phyloP scores from a whole-genome alignment of 2,329 filamentous ascomycete species.

The Talaromyces atroroseus region DNA sequence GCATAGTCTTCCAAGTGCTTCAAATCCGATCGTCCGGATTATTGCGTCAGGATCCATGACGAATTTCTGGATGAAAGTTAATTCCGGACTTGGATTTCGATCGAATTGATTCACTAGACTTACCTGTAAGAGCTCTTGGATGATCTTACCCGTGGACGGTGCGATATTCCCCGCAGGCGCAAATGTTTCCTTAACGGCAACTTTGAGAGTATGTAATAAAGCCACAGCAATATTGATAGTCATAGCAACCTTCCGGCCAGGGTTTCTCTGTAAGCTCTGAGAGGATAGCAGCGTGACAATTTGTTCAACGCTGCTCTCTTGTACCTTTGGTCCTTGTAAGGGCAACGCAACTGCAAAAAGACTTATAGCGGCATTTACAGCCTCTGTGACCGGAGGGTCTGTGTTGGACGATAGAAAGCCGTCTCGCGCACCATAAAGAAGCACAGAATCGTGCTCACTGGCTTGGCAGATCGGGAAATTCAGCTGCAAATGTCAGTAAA shows the following conservation, averaged over 20 bases:
- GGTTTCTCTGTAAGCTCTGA: slow-evolving; percentile 72
- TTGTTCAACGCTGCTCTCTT: slow-evolving; percentile 93
- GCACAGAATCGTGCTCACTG: slow-evolving; percentile 81
- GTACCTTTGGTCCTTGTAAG: slow-evolving; percentile 81
- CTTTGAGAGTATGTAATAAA: slow-evolving; percentile 71
- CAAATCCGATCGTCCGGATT: slow-evolving; percentile 77
- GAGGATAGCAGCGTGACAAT: slow-evolving; percentile 84
- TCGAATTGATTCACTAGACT: background rate
- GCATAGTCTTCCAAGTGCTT: slow-evolving; percentile 80
- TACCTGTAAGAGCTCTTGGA: slow-evolving; percentile 69
- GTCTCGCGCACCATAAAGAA: slow-evolving; percentile 60
- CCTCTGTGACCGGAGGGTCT: slow-evolving; percentile 83
- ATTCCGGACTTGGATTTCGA: slow-evolving; percentile 20
- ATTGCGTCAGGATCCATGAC: slow-evolving; percentile 79
- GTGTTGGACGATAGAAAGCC: slow-evolving; percentile 47
- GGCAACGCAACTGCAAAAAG: slow-evolving; percentile 89
- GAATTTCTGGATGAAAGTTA: slow-evolving; percentile 49
- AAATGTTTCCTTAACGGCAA: slow-evolving; percentile 73
- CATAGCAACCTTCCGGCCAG: slow-evolving; percentile 83
- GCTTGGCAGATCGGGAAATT: slow-evolving; percentile 68
- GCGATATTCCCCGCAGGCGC: slow-evolving; percentile 69
- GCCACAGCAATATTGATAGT: slow-evolving; percentile 84
- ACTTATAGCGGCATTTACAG: slow-evolving; percentile 89
- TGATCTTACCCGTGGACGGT: slow-evolving; percentile 67
- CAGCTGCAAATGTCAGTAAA: slow-evolving; percentile 28